These are phyloP conservation scores for Solanum microdontum DNA, from an alignment of 257 asterid genomes.

Conservation along the genomic window DNA sequence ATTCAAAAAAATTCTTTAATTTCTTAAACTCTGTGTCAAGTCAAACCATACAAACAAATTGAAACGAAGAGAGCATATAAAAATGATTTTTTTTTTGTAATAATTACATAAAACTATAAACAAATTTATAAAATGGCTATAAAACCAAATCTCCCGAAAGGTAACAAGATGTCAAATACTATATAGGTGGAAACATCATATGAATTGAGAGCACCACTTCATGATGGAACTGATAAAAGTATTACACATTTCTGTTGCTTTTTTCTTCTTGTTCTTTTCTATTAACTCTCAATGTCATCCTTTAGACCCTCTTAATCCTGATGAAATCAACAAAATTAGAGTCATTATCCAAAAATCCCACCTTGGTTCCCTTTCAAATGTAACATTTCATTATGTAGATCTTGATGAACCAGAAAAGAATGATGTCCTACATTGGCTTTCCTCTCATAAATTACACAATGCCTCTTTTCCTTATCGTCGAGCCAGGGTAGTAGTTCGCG, in stretches of 20 bases:
- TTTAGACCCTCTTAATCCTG: slow-evolving; percentile 53
- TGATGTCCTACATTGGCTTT: slow-evolving; percentile 40
- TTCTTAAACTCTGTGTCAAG: no score
- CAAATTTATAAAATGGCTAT: no score
- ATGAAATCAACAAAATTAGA: slow-evolving; percentile 29
- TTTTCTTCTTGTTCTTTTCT: not conserved
- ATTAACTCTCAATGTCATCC: slow-evolving; percentile 28
- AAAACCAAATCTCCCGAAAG: no score
- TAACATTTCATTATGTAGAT: not conserved
- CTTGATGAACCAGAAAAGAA: slow-evolving; percentile 24
- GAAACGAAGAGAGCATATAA: no score
- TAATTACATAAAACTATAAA: no score
- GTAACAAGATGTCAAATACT: no score
- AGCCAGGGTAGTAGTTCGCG: slow-evolving; percentile 37
- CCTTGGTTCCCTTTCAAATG: slow-evolving; percentile 3
- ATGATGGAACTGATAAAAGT: not conserved
- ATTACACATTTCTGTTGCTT: not conserved
- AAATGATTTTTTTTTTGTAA: no score
- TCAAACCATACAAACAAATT: no score
- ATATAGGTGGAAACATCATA: not conserved
- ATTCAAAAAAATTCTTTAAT: accelerated
- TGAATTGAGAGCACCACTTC: not conserved
- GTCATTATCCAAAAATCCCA: slow-evolving; percentile 1
- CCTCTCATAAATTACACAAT: not conserved
- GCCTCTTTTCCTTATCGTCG: slow-evolving; percentile 24